Evolutionary conservation across 1,284 basidiomycete species (phyloP).

Genomic region (Pterulicium gracile): DNA sequence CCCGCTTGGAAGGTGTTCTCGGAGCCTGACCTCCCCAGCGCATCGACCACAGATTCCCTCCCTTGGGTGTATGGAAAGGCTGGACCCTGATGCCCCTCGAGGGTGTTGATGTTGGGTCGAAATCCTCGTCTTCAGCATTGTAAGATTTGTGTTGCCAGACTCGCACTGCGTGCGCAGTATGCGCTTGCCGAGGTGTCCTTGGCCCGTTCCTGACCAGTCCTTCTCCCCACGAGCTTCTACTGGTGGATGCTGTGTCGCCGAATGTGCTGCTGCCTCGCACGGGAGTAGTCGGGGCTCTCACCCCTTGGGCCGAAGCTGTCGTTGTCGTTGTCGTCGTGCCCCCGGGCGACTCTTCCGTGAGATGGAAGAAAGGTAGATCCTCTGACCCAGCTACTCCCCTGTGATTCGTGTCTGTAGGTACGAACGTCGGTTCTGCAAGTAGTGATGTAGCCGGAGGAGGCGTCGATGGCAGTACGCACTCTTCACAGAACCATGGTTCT

Average conservation of each 20-base stretch:
- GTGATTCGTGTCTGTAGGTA: conserved; percentile 42
- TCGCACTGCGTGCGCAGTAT: neutral
- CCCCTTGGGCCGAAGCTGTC: no score
- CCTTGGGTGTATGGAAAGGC: conserved; percentile 49
- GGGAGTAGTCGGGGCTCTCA: neutral
- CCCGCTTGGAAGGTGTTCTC: neutral
- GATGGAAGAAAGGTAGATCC: conserved; percentile 48
- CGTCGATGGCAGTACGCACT: conserved; percentile 25
- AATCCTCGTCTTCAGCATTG: conserved; percentile 20
- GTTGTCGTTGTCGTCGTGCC: conserved; percentile 12
- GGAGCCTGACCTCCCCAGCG: conserved; percentile 21
- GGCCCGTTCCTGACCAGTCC: neutral
- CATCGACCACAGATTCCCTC: conserved; percentile 27
- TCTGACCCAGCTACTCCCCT: conserved; percentile 21
- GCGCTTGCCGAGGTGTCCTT: neutral
- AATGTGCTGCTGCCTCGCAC: neutral
- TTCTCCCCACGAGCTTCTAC: neutral
- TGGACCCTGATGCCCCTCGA: conserved; percentile 56
- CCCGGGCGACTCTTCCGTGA: conserved; percentile 13
- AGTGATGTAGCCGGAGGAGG: neutral
- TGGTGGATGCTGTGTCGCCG: neutral
- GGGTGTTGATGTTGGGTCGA: conserved; percentile 66
- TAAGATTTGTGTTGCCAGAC: neutral
- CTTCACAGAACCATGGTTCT: conserved; percentile 63
- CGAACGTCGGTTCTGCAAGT: conserved; percentile 46